Evolutionary conservation across 345 rosid genomes (phyloP).

Genomic region (Populus davidiana): DNA sequence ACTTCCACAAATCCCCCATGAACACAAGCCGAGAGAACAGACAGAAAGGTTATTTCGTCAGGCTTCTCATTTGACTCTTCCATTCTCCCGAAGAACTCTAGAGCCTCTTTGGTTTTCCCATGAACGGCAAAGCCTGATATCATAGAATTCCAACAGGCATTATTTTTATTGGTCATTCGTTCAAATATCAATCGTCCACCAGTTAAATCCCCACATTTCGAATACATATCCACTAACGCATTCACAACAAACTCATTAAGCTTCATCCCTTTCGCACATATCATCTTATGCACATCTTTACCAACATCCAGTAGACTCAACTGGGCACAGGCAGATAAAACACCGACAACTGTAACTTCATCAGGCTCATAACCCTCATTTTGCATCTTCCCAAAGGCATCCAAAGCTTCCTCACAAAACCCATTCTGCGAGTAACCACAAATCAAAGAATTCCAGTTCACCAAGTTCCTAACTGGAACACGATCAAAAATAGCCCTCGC

Average conservation of each 20-base stretch:
- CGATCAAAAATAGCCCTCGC: conserved; percentile 49
- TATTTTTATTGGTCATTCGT: conserved; percentile 38
- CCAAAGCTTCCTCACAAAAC: conserved; percentile 49
- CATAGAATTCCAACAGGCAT: conserved; percentile 73
- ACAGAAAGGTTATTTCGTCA: conserved; percentile 55
- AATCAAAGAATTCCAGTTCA: conserved; percentile 70
- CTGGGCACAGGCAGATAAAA: conserved; percentile 77
- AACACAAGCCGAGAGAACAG: conserved; percentile 63
- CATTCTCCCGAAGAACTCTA: conserved; percentile 56
- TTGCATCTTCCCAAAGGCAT: conserved; percentile 50
- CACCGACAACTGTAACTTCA: conserved; percentile 54
- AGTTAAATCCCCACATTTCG: conserved; percentile 68
- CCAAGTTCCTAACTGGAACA: conserved; percentile 47
- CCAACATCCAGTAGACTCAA: conserved; percentile 55
- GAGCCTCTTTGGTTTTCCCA: conserved; percentile 57
- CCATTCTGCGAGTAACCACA: conserved; percentile 69
- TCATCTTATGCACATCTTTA: conserved; percentile 52
- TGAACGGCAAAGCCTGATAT: conserved; percentile 61
- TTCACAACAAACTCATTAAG: conserved; percentile 47
- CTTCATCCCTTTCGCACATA: conserved; percentile 34
- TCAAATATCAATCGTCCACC: conserved; percentile 54
- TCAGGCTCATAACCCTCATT: conserved; percentile 58
- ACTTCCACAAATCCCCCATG: conserved; percentile 63
- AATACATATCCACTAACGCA: conserved; percentile 70
- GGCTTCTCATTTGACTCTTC: conserved; percentile 45